These are phyloP conservation scores for Albizia julibrissin DNA, from an alignment of 306 rosid species.

Conservation along the genomic window DNA sequence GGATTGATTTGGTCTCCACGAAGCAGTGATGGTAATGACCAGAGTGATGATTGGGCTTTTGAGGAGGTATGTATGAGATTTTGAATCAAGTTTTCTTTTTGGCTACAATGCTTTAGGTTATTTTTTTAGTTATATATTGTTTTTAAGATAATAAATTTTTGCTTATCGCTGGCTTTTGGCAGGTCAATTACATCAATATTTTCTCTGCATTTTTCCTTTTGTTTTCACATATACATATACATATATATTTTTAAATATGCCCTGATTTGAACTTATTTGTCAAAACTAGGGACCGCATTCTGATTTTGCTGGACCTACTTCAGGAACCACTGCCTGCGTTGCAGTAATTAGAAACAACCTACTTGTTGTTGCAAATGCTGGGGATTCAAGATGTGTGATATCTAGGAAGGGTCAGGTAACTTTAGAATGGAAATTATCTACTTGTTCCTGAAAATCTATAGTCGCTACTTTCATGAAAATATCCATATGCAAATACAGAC, in stretches of 20 bases:
- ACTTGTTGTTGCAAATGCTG: constrained; percentile 93
- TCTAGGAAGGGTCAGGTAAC: constrained; percentile 96
- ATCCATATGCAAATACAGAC: neutral
- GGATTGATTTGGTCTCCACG: constrained; percentile 96
- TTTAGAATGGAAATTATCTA: constrained; percentile 9
- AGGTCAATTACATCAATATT: neutral
- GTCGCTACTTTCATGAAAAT: neutral
- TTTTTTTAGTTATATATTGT: neutral
- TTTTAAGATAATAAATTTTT: neutral
- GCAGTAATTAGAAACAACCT: constrained; percentile 77
- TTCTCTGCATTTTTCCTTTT: constrained; percentile 9
- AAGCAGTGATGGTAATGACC: constrained; percentile 59
- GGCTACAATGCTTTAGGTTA: constrained; percentile 15
- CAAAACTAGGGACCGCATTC: constrained; percentile 91
- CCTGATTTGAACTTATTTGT: constrained; percentile 27
- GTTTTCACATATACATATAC: neutral
- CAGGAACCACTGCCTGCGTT: constrained; percentile 98
- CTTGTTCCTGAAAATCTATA: neutral
- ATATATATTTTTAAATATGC: neutral
- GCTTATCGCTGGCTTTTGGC: neutral
- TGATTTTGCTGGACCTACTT: constrained; percentile 92
- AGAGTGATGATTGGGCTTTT: constrained; percentile 79
- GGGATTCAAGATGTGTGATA: constrained; percentile 96
- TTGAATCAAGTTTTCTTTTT: constrained; percentile 13
- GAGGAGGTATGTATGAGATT: constrained; percentile 74